phyloP scores from a whole-genome alignment of 78 protist genomes.

The Mastigamoeba balamuthi region DNA sequence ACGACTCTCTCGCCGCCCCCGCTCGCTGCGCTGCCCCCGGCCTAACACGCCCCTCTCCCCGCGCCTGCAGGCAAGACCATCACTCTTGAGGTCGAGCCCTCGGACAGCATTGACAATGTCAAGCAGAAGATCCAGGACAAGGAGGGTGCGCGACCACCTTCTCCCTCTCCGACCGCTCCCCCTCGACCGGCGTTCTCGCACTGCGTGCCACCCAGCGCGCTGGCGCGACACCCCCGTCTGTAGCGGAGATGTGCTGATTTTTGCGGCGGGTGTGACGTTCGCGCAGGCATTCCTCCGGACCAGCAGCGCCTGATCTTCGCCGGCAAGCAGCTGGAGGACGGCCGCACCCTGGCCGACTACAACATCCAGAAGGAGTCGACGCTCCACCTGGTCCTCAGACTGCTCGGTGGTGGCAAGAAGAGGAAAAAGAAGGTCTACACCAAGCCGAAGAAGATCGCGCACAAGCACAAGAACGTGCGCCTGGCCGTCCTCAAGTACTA shows the following conservation, averaged over 20 bases:
- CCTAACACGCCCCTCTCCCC: conserved; percentile 94
- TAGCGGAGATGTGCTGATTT: background rate
- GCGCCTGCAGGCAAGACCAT: conserved; percentile 97
- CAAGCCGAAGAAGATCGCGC: conserved; percentile 92
- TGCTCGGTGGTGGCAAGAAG: conserved; percentile 97
- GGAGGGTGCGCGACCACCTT: conserved; percentile 52
- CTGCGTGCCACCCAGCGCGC: no score
- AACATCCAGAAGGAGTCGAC: conserved; percentile 98
- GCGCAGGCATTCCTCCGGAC: conserved; percentile 97
- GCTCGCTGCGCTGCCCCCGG: background rate
- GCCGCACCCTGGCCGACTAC: conserved; percentile 95
- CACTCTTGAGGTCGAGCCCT: conserved; percentile 92
- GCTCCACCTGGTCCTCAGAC: conserved; percentile 87
- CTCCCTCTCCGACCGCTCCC: background rate
- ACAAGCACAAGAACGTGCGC: conserved; percentile 88
- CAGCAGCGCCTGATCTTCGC: conserved; percentile 98
- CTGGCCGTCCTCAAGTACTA: conserved; percentile 93
- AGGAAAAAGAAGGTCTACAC: conserved; percentile 95
- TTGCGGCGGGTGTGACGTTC: background rate
- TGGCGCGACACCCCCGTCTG: background rate
- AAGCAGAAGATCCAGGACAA: conserved; percentile 96
- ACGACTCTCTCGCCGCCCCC: no score
- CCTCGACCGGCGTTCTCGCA: background rate
- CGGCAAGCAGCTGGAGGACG: conserved; percentile 98
- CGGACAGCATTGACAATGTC: conserved; percentile 93